Evolutionary conservation across 495 filamentous ascomycete species (phyloP).

Genomic region (Aspergillus olivimuriae): DNA sequence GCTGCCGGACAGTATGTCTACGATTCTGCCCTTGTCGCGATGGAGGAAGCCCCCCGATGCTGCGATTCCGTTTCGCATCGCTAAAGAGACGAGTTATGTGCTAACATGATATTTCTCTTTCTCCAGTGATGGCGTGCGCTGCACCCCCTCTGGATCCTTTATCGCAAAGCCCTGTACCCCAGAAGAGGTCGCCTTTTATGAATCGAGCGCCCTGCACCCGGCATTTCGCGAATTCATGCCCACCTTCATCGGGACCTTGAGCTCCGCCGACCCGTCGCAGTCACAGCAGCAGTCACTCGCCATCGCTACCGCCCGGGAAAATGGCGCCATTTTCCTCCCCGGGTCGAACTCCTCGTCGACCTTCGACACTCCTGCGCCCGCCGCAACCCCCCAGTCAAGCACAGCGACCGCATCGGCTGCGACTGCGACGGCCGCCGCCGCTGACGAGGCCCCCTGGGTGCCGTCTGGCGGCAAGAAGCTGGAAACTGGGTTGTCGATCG

Average conservation of each 20-base stretch:
- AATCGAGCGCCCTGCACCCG: conserved; percentile 63
- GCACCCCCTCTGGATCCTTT: conserved; percentile 73
- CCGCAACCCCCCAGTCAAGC: too few relatives aligned
- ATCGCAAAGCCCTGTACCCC: conserved; percentile 93
- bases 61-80: neutral
- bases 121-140: conserved; percentile 81
- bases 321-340: conserved; percentile 35
- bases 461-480: conserved; percentile 52
- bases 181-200: conserved; percentile 88
- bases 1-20: conserved; percentile 98
- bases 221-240: conserved; percentile 76
- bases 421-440: conserved; percentile 4
- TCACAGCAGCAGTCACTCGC: conserved; percentile 47
- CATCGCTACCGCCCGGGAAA: conserved; percentile 37
- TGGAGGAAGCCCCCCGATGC: neutral
- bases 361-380: conserved; percentile 10
- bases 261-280: conserved; percentile 40
- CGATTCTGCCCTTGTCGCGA: too few relatives aligned
- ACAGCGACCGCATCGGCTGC: too few relatives aligned
- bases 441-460: conserved; percentile 33
- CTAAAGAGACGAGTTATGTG: too few relatives aligned
- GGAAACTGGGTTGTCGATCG: conserved; percentile 69
- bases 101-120: too few relatives aligned
- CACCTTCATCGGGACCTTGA: conserved; percentile 73
- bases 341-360: conserved; percentile 24